Evolutionary conservation across 148 eudicot genomes (phyloP).

Genomic region (Camellia sinensis): DNA sequence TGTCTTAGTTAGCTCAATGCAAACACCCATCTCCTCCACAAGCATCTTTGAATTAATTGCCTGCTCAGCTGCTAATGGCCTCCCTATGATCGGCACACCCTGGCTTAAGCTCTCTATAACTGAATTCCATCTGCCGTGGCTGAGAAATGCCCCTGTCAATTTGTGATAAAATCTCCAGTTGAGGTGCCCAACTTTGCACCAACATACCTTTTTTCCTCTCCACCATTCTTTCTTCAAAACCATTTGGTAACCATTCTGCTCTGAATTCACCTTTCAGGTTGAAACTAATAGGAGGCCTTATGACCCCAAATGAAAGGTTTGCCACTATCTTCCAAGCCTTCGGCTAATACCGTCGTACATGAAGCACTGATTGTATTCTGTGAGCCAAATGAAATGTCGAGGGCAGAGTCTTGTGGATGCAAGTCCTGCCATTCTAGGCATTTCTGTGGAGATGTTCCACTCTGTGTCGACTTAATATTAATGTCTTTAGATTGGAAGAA

Average conservation of each 20-base stretch:
- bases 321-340: slow-evolving; percentile 60
- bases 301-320: slow-evolving; percentile 73
- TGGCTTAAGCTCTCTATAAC: slow-evolving; percentile 62
- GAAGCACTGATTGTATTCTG: slow-evolving; percentile 57
- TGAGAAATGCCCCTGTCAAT: slow-evolving; percentile 54
- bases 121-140: slow-evolving; percentile 73
- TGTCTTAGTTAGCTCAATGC: slow-evolving; percentile 48
- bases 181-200: slow-evolving; percentile 65
- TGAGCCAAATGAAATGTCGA: slow-evolving; percentile 82
- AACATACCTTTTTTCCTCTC: slow-evolving; percentile 30
- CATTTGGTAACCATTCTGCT: slow-evolving; percentile 56
- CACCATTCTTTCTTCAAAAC: slow-evolving; percentile 46
- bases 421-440: slow-evolving; percentile 55
- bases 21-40: slow-evolving; percentile 62
- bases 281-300: slow-evolving; percentile 66
- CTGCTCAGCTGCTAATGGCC: slow-evolving; percentile 66
- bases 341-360: slow-evolving; percentile 78
- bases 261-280: slow-evolving; percentile 42
- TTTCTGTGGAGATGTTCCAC: slow-evolving; percentile 29
- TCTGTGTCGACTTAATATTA: slow-evolving; percentile 1
- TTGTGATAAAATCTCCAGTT: slow-evolving; percentile 59
- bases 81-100: slow-evolving; percentile 61
- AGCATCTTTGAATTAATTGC: slow-evolving; percentile 64
- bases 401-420: slow-evolving; percentile 38
- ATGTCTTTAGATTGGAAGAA: neutral